Evolutionary conservation across 257 asterid genomes (phyloP), one percentile per base, ranked within the genome.

Genomic region (Ballota nigra): DNA sequence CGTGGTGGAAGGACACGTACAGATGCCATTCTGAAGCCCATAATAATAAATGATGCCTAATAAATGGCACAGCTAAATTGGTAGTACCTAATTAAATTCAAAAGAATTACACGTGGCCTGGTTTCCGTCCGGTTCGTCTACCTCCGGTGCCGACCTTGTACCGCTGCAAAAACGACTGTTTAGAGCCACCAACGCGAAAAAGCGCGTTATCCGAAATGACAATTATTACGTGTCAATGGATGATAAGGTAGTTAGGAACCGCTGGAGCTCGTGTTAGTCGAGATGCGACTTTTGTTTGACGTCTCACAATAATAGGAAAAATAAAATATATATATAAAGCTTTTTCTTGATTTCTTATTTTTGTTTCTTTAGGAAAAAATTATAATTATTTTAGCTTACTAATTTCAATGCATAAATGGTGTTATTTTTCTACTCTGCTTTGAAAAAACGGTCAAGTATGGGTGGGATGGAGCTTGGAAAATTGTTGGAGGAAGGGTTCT

Each of bases 81-180:
- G 41, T 12, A 24, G 24, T 57, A 38, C 36, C 19, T 10, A 38
- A 40, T 10, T 20, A 7, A 16, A 22, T 38, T 7, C 9, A 34
- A 55, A 41, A 55, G 62, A 61, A 53, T 61, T 9, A 23, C 81
- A 80, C 78, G 73, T 67, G 75, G 73, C 69, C 9, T 2, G n/a
- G 58, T 68, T 28, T 23, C 66, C 55, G 71, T 65, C 75, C 72
- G 83, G 72, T 75, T 72, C 75, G 66, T 38, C 11, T 49, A 4
- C 65, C 68, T 75, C 73, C 83, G 81, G 76, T 79, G 75, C 81
- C 70, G 80, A 75, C 83, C 38, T 66, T n/a, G n/a, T n/a, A n/a
- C n/a, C n/a, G n/a, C n/a, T 74, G 72, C 20, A 66, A 38, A 57
- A 49, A 70, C 10, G 65, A 52, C 67, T 20, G 51, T 53, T 71